phyloP scores from a whole-genome alignment of 2,329 filamentous ascomycete species.

The Colletotrichum destructivum region DNA sequence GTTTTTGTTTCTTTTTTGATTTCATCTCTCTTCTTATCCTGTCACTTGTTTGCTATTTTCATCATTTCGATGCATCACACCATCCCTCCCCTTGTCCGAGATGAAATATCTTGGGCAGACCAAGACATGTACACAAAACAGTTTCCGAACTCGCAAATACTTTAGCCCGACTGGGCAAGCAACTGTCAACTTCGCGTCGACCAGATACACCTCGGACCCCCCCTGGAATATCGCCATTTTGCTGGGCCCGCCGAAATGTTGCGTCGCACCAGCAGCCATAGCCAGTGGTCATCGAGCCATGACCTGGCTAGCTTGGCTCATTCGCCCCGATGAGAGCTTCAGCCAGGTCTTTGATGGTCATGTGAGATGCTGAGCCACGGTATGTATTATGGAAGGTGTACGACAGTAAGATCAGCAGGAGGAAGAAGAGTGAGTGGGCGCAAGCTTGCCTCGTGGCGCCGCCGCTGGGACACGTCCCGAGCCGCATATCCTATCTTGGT shows the following conservation, averaged over 20 bases:
- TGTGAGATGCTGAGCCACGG: slow-evolving; percentile 33
- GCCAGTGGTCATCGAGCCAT: neutral
- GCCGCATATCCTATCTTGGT: neutral
- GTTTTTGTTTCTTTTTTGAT: neutral
- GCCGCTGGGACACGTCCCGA: neutral
- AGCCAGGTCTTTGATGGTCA: slow-evolving; percentile 14
- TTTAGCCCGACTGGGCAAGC: neutral
- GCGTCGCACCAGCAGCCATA: neutral
- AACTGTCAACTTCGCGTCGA: neutral
- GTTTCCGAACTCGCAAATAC: neutral
- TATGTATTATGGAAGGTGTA: slow-evolving; percentile 37
- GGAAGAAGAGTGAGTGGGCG: neutral
- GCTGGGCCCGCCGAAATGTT: neutral
- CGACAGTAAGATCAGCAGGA: slow-evolving; percentile 35
- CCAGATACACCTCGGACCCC: neutral
- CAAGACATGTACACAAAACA: neutral
- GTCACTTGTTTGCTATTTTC: neutral
- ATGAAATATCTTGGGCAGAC: neutral
- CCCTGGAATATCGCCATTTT: neutral
- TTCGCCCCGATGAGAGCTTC: slow-evolving; percentile 2
- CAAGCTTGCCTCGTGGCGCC: neutral
- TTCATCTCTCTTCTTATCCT: neutral
- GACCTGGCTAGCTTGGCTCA: neutral
- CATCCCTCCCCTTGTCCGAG: neutral
- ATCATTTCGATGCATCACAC: neutral